Conservation (phyloP, 1,139 yeast species). For the Candida freyschussii region DNA sequence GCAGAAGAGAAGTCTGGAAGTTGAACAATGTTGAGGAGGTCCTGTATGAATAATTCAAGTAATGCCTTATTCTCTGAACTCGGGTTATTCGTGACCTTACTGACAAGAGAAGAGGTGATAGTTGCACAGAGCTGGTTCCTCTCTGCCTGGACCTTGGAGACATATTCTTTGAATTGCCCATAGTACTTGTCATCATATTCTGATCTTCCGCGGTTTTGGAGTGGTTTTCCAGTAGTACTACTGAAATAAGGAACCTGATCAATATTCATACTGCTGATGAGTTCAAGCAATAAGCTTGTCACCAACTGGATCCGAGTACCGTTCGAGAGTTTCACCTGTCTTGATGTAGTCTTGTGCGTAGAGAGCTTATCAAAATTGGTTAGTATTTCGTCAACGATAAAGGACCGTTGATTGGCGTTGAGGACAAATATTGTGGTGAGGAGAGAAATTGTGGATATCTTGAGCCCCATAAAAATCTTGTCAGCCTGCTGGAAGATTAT, state of each 20-base stretch:
- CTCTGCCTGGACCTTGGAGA: constrained; percentile 8
- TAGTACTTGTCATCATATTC: constrained; percentile 14
- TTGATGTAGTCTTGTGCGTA: constrained; percentile 36
- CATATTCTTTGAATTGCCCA: constrained; percentile 6
- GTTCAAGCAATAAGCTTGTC: constrained; percentile 39
- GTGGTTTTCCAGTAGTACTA: constrained; percentile 2
- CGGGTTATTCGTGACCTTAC: constrained; percentile 35
- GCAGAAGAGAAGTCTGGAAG: constrained; percentile 61
- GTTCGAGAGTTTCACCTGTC: constrained; percentile 39
- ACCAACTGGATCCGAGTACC: constrained; percentile 47
- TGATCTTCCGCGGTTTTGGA: constrained; percentile 3
- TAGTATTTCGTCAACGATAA: constrained; percentile 58
- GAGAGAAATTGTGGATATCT: constrained; percentile 34
- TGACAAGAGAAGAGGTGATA: constrained; percentile 37
- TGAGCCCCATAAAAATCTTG: constrained; percentile 21
- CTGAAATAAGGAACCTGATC: constrained; percentile 17
- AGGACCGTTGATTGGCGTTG: constrained; percentile 48
- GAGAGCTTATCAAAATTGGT: constrained; percentile 47
- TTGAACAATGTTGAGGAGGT: constrained; percentile 43
- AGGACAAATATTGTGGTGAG: constrained; percentile 42
- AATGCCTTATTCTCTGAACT: constrained; percentile 37
- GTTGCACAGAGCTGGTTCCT: constrained; percentile 23
- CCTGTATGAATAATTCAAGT: constrained; percentile 51
- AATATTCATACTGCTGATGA: constrained; percentile 41
- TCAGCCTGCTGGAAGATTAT: constrained; percentile 32